A percentile compares a stretch with the other conserved stretches of the same genome.
Evolutionary conservation across 169 alveolate species (phyloP).

Genomic region (Babesia bigemina): DNA sequence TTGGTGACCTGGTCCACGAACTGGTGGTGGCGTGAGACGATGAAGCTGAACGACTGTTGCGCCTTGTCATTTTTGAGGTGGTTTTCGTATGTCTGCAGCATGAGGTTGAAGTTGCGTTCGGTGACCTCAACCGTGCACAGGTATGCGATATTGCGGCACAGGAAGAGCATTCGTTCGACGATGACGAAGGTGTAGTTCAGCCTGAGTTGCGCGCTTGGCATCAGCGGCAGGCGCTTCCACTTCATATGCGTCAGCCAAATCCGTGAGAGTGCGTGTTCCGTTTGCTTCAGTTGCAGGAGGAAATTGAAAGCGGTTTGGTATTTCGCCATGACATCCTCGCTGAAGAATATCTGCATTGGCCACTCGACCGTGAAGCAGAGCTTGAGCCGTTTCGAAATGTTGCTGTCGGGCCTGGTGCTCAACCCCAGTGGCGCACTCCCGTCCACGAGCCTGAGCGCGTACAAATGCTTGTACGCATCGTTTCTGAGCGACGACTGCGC

Average conservation of each 20-base stretch:
- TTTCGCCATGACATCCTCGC: constrained; percentile 63
- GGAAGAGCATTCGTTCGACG: constrained; percentile 70
- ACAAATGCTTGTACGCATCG: constrained; percentile 4
- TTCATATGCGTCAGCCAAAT: constrained; percentile 73
- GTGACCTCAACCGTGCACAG: constrained; percentile 68
- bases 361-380: constrained; percentile 52
- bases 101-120: constrained; percentile 41
- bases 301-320: constrained; percentile 62
- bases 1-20: constrained; percentile 62
- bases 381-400: constrained; percentile 42
- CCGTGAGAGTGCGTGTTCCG: constrained; percentile 62
- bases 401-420: constrained; percentile 36
- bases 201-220: constrained; percentile 65
- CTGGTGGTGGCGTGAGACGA: constrained; percentile 56
- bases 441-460: constrained; percentile 1
- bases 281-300: constrained; percentile 69
- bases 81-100: constrained; percentile 40
- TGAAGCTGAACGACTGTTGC: constrained; percentile 49
- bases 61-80: constrained; percentile 36
- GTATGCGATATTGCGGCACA: constrained; percentile 57
- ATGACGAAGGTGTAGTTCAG: constrained; percentile 69
- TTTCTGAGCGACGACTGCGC: constrained; percentile 27
- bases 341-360: constrained; percentile 65
- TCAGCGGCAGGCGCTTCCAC: constrained; percentile 64
- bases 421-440: background rate